Percentiles rank a stretch among this genome's conserved stretches.
These are phyloP conservation scores for Hydnomerulius pinastri DNA, from an alignment of 768 basidiomycete species.

Conservation along the genomic window DNA sequence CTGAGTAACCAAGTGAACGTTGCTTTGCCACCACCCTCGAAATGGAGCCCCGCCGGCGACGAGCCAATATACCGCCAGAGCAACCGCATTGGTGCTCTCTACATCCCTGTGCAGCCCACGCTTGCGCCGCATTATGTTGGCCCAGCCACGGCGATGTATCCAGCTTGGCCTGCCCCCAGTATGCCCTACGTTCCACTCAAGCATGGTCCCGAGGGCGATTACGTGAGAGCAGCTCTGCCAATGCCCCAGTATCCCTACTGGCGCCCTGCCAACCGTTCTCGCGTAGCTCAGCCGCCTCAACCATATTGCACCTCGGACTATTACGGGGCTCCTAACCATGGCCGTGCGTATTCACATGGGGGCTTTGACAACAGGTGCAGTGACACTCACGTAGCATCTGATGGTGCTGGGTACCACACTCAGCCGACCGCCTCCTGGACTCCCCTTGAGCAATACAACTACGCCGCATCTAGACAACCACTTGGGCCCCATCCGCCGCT, in stretches of 20 bases:
- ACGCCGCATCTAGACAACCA: conserved; percentile 42
- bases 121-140: conserved; percentile 38
- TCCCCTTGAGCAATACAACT: conserved; percentile 40
- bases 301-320: conserved; percentile 57
- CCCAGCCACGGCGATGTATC: conserved; percentile 32
- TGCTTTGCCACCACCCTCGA: conserved; percentile 67
- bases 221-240: conserved; percentile 8
- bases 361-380: conserved; percentile 54
- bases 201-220: conserved; percentile 16
- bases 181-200: conserved; percentile 25
- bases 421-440: conserved; percentile 48
- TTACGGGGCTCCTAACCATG: conserved; percentile 47
- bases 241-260: conserved; percentile 23
- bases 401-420: conserved; percentile 40
- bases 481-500: conserved; percentile 45
- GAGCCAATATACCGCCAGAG: conserved; percentile 66
- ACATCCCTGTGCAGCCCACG: conserved; percentile 64
- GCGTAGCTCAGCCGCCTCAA: conserved; percentile 55
- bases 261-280: conserved; percentile 28
- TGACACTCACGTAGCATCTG: conserved; percentile 45
- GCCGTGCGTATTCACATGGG: conserved; percentile 62
- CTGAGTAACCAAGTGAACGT: conserved; percentile 26
- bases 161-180: conserved; percentile 23
- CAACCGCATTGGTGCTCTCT: conserved; percentile 55
- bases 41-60: conserved; percentile 82